Evolutionary conservation across 2,329 filamentous ascomycete genomes (phyloP), one percentile per base, ranked within the genome.

Genomic region (Colletotrichum lupini): DNA sequence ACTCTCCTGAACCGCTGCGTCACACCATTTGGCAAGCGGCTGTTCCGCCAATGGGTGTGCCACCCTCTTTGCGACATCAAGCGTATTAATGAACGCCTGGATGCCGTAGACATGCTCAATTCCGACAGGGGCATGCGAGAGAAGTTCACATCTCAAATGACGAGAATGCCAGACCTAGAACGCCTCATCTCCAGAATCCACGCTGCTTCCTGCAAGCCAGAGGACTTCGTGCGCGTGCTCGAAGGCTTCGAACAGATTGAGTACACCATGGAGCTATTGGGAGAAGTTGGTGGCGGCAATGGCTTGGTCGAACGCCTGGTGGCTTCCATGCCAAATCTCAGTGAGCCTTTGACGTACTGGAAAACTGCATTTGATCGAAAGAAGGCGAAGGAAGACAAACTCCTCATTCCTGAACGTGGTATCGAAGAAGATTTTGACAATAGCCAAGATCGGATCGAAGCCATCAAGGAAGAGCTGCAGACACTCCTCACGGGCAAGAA

Each of bases 221-320:
- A 97, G 69, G 97, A 99, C 80, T 99, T 99, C 81, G 91, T 98
- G 58, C 93, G 92, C 60, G 96, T 98, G 0, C 87, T 99, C 0
- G 95, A 98, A 81, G 97, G 97, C 0, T 99, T 98, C 77, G 97
- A 98, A 84, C 96, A 98, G 82, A 98, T 99, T 58, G 95, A 98
- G 75, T 97, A 98, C 81, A 97, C 95, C 1, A 94, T 98, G 88
- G 90, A 91, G 64, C 87, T 98, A 26, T 88, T 98, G 1, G 87
- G 89, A 59, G 88, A 92, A 9, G 93, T 94, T 77, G 91, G 92
- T 66, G 90, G 92, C n/a, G 94, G 93, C 2, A 92, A 95, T 62
- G 94, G 95, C 2, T 88, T 98, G 3, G 93, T 99, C 55, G 94
- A 95, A 70, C 92, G 95, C 66, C 89, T 99, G 52, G 91, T 98